Conservation (phyloP, 805 yeast species). For the Schwanniomyces yamadae region DNA sequence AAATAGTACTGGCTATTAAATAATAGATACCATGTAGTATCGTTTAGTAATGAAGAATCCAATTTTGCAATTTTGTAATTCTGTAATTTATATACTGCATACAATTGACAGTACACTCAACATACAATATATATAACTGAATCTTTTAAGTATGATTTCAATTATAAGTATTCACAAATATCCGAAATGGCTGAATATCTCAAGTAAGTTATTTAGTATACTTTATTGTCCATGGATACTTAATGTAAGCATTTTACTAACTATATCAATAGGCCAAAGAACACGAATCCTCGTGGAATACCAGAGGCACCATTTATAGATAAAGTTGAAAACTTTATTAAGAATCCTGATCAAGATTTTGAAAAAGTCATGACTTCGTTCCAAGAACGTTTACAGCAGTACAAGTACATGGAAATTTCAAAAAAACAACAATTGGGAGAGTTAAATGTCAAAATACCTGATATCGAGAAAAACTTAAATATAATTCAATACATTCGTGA, state of each 20-base stretch:
- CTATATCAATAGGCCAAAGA: constrained; percentile 43
- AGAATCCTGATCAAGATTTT: constrained; percentile 61
- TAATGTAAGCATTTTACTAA: not conserved
- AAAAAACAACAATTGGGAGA: constrained; percentile 50
- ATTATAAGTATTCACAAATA: too few species aligned
- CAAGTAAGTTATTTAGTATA: constrained; percentile 2
- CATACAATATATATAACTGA: too few species aligned
- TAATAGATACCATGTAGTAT: not conserved
- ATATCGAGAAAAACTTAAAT: constrained; percentile 79
- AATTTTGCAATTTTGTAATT: too few species aligned
- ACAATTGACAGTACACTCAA: too few species aligned
- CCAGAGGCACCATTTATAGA: constrained; percentile 96
- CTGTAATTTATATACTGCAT: too few species aligned
- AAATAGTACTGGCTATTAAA: constrained; percentile 13
- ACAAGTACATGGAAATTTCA: constrained; percentile 78
- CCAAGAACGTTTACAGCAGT: constrained; percentile 86
- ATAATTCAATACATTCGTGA: constrained; percentile 61
- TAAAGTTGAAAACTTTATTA: constrained; percentile 72
- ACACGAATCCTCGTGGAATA: constrained; percentile 87
- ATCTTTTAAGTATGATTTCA: too few species aligned
- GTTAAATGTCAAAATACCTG: constrained; percentile 79
- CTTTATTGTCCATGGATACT: too few species aligned
- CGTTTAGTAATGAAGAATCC: too few species aligned
- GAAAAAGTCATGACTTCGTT: constrained; percentile 67
- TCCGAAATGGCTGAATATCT: constrained; percentile 1